Evolutionary conservation across 495 filamentous ascomycete genomes (phyloP).

Genomic region (Cercophora scortea): DNA sequence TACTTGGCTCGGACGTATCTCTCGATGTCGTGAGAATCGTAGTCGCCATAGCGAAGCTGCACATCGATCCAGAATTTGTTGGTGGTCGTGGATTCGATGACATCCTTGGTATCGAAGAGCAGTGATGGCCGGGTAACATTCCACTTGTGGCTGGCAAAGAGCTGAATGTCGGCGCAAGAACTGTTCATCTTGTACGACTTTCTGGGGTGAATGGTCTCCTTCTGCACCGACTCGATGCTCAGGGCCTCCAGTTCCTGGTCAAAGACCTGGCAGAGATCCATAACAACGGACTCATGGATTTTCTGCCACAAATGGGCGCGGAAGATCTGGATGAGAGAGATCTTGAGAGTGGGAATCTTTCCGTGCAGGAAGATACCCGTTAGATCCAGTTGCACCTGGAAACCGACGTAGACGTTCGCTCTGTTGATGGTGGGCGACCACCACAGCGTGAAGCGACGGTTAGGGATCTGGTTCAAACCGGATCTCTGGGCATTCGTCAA

Average conservation of each 20-base stretch:
- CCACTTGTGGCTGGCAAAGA: conserved; percentile 99
- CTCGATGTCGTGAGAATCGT: conserved; percentile 98
- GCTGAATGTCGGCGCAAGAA: conserved; percentile 94
- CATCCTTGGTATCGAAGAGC: conserved; percentile 93
- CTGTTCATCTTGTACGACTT: conserved; percentile 99
- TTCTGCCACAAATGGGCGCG: conserved; percentile 99
- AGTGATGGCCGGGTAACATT: conserved; percentile 91
- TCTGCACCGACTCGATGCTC: conserved; percentile 97
- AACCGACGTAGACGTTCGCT: conserved; percentile 85
- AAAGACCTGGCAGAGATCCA: conserved; percentile 99
- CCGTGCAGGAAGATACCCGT: conserved; percentile 99
- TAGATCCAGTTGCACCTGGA: conserved; percentile 97
- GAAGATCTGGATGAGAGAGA: conserved; percentile 99
- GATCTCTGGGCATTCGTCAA: conserved; percentile 96
- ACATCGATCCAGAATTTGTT: conserved; percentile 99
- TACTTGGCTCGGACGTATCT: conserved; percentile 97
- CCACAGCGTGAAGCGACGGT: conserved; percentile 98
- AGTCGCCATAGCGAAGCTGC: conserved; percentile 95
- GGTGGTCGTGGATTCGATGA: conserved; percentile 87
- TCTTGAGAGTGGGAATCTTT: conserved; percentile 98
- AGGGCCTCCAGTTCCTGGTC: conserved; percentile 95
- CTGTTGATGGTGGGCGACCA: conserved; percentile 83
- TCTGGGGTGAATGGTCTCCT: conserved; percentile 98
- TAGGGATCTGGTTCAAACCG: conserved; percentile 98
- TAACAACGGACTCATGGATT: conserved; percentile 98